phyloP scores from a whole-genome alignment of 2,329 filamentous ascomycete species.

The Scytalidium lignicola region DNA sequence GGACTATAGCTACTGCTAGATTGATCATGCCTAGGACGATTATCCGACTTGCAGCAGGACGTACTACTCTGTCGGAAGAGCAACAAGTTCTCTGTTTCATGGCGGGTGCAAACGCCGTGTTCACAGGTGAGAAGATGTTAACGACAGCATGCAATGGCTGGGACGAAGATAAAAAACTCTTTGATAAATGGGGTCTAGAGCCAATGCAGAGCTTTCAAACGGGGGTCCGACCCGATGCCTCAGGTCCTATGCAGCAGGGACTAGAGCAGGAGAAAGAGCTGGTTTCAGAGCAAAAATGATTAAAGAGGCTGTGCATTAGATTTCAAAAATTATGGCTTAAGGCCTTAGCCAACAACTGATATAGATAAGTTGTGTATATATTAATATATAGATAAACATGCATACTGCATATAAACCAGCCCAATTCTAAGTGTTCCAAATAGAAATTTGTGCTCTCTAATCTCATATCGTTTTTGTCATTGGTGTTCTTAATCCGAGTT shows the following conservation, averaged over 20 bases:
- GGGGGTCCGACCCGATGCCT: slow-evolving; percentile 18
- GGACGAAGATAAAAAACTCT: slow-evolving; percentile 83
- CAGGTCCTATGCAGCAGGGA: slow-evolving; percentile 7
- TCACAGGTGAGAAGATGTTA: slow-evolving; percentile 93
- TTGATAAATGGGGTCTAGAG: slow-evolving; percentile 73
- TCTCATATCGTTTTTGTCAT: not conserved
- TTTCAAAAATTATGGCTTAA: too few species aligned
- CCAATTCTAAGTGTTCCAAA: too few species aligned
- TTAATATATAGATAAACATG: too few species aligned
- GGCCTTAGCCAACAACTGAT: too few species aligned
- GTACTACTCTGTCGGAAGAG: slow-evolving; percentile 80
- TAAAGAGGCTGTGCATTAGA: too few species aligned
- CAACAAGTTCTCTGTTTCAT: slow-evolving; percentile 87
- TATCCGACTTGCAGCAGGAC: slow-evolving; percentile 78
- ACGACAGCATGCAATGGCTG: slow-evolving; percentile 88
- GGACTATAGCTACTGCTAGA: slow-evolving; percentile 79
- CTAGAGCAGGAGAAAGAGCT: slow-evolving; percentile 2
- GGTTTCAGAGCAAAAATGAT: not conserved
- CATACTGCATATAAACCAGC: too few species aligned
- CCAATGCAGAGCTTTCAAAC: slow-evolving; percentile 57
- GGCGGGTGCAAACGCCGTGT: slow-evolving; percentile 90
- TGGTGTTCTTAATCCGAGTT: too few species aligned
- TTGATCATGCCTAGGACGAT: slow-evolving; percentile 81
- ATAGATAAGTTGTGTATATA: too few species aligned
- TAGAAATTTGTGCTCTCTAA: too few species aligned